Base-by-base conservation (phyloP, 2,329 filamentous ascomycete species). In the Fusarium verticillioides region DNA sequence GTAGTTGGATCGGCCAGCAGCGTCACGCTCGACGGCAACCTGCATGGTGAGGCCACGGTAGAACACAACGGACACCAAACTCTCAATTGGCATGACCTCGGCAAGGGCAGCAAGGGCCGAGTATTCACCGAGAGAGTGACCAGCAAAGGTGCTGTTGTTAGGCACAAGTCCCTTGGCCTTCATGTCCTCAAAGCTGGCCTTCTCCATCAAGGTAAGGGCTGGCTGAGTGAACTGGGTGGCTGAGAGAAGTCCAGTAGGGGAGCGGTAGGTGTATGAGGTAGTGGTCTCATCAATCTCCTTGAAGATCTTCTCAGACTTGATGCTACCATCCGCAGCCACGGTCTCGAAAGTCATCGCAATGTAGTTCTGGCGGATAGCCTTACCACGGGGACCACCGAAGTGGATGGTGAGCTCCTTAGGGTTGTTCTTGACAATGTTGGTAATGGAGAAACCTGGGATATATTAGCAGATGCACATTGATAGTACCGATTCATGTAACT, bases 301-400 rank as follows among this genome's bases (percentile, higher is more conserved):
- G 90, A 99, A 99, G 81, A 99, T 99, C 85, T 96, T 97, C 88
- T 99, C 96, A 1, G 96, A 98, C 85, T 98, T 98, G 86, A 97
- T 95, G 40, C 90, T 90, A 32, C 96, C 96, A 82, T 99, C 96
- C 4, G 94, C 86, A 66, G 93, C 93, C 60, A 99, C 95, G n/a
- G 96, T 97, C 87, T 99, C 96, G 84, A 98, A 99, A 53, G 96
- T 98, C 96, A 99, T 99, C 68, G 96, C 92, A 93, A 98, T 98
- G 87, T 99, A 99, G 85, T 99, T 99, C 81, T 97, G 93, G 72
- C 96, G 94, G 78, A 99, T 99, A 58, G 94, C 95, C 86, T 98
- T 99, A 81, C 96, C 96, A 66, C 94, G 93, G 70, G 96, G 95
- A 54, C 96, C 96, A 85, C 97, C 96, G 80, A 99, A 99, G 87